A percentile compares a stretch with the other conserved stretches of the same genome.
Evolutionary conservation across 2,329 filamentous ascomycete species (phyloP).

Genomic region (Ilyonectria mors-panacis): DNA sequence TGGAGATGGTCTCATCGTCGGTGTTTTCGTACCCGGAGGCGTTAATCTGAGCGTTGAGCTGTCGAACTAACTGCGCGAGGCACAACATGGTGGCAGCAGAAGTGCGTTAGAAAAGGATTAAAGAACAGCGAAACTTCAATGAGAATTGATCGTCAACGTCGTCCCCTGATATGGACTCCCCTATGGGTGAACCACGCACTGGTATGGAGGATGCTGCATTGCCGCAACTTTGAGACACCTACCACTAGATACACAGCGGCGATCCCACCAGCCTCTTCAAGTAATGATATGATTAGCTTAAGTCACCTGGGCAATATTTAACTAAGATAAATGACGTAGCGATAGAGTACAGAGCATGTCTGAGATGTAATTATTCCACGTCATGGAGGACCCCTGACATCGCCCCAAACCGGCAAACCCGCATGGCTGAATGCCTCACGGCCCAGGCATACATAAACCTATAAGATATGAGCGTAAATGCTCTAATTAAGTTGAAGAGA

Average conservation of each 20-base stretch:
- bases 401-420: too few species aligned
- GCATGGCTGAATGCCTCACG: too few species aligned
- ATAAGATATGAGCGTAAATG: too few species aligned
- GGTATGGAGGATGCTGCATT: slow-evolving; percentile 11
- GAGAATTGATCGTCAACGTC: neutral
- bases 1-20: neutral
- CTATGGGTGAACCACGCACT: slow-evolving; percentile 7
- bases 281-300: neutral
- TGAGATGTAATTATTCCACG: neutral
- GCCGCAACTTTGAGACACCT: slow-evolving; percentile 12
- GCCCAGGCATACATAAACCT: too few species aligned
- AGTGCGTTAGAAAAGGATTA: neutral
- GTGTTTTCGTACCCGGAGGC: neutral
- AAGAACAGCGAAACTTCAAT: neutral
- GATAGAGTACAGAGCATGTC: neutral
- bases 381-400: neutral
- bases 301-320: neutral
- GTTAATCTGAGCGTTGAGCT: neutral
- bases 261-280: neutral
- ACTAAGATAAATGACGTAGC: neutral
- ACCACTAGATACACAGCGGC: neutral
- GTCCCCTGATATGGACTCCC: neutral
- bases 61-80: neutral
- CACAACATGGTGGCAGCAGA: neutral
- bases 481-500: too few species aligned